Conservation (phyloP, 2,329 filamentous ascomycete species). For the Akanthomyces uredinophilus region DNA sequence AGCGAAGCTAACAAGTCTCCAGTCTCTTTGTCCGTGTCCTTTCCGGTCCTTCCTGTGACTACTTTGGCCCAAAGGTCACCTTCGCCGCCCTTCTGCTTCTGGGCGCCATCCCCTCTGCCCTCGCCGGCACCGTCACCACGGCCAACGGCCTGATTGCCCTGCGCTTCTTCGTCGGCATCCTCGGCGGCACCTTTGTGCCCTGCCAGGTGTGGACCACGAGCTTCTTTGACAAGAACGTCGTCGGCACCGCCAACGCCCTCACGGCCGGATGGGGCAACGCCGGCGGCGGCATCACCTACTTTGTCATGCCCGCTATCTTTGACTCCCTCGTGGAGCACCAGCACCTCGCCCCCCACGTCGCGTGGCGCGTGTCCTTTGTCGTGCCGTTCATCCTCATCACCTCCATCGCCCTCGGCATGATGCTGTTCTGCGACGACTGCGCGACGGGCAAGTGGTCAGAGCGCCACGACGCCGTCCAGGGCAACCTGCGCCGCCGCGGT, state of each 20-base stretch:
- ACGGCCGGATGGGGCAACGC: constrained; percentile 82
- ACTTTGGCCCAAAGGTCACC: constrained; percentile 72
- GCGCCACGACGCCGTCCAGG: constrained; percentile 53
- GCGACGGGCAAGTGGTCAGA: constrained; percentile 79
- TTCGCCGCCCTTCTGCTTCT: constrained; percentile 69
- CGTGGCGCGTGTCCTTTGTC: constrained; percentile 81
- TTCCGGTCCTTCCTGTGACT: constrained; percentile 80
- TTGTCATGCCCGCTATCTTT: constrained; percentile 86
- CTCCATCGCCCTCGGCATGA: constrained; percentile 58
- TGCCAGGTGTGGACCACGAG: constrained; percentile 91
- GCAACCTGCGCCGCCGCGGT: constrained; percentile 45
- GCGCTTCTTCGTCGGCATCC: constrained; percentile 76
- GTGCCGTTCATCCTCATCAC: constrained; percentile 77
- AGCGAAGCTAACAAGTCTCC: neutral
- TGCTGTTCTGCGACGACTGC: constrained; percentile 73
- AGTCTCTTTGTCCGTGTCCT: constrained; percentile 66
- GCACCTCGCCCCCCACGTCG: constrained; percentile 59
- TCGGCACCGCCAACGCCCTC: constrained; percentile 85
- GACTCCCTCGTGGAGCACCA: constrained; percentile 62
- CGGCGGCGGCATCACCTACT: constrained; percentile 87
- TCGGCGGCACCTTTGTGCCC: constrained; percentile 76
- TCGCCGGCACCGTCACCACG: constrained; percentile 70
- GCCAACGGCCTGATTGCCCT: constrained; percentile 58
- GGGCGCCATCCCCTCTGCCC: constrained; percentile 74
- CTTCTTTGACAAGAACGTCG: constrained; percentile 89